Evolutionary conservation across 805 yeast species (phyloP).

Genomic region (Myxozyma neglecta): DNA sequence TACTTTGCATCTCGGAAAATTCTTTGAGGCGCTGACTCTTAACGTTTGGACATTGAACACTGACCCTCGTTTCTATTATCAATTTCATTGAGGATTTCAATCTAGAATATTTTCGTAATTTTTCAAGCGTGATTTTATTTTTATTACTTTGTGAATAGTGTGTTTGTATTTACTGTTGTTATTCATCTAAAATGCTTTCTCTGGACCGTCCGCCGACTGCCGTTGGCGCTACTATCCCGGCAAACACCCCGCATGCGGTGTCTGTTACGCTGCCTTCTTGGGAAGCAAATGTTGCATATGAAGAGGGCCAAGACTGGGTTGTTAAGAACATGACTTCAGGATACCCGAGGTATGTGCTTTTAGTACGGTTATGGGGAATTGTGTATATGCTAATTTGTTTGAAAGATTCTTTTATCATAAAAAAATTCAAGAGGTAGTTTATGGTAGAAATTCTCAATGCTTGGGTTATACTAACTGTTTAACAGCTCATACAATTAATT

Average conservation of each 20-base stretch:
- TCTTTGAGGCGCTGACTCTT: background rate
- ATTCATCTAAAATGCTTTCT: slow-evolving; percentile 17
- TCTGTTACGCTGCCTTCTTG: slow-evolving; percentile 94
- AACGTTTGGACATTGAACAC: background rate
- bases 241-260: slow-evolving; percentile 87
- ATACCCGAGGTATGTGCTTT: slow-evolving; percentile 76
- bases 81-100: background rate
- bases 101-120: background rate
- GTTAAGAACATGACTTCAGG: slow-evolving; percentile 77
- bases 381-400: slow-evolving; percentile 64
- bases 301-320: slow-evolving; percentile 84
- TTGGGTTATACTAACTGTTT: background rate
- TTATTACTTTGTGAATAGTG: background rate
- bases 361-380: slow-evolving; percentile 36
- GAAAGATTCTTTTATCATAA: slow-evolving; percentile 42
- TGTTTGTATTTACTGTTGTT: background rate
- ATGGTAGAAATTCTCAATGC: background rate
- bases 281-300: slow-evolving; percentile 90
- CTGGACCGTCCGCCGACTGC: slow-evolving; percentile 31
- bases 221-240: slow-evolving; percentile 87
- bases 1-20: background rate
- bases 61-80: background rate
- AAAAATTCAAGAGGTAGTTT: slow-evolving; percentile 40
- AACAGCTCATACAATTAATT: slow-evolving; percentile 37
- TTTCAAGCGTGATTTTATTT: background rate